Evolutionary conservation across 2,329 filamentous ascomycete genomes (phyloP).

Genomic region (Chaetomiaceae sp.): DNA sequence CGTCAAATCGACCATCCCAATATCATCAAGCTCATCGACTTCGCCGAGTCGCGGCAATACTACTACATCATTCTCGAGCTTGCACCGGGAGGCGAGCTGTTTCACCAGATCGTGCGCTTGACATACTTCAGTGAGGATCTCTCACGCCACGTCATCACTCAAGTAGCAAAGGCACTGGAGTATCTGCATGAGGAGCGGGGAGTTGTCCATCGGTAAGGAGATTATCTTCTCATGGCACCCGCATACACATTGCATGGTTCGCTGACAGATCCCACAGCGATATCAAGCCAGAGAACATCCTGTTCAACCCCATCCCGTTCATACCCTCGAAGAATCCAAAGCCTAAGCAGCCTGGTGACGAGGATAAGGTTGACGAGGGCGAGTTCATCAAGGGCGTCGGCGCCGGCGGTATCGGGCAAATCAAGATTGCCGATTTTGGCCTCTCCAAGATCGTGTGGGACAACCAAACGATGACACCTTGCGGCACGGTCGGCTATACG

Average conservation of each 20-base stretch:
- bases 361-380: conserved; percentile 95
- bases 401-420: conserved; percentile 82
- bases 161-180: conserved; percentile 90
- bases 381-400: conserved; percentile 81
- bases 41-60: conserved; percentile 88
- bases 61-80: conserved; percentile 97
- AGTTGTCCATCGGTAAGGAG: conserved; percentile 86
- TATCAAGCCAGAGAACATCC: conserved; percentile 96
- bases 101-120: conserved; percentile 96
- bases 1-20: conserved; percentile 93
- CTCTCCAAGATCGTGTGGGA: conserved; percentile 98
- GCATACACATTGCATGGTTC: not conserved
- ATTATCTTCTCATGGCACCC: not conserved
- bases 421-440: conserved; percentile 98
- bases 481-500: conserved; percentile 95
- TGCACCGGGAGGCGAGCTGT: conserved; percentile 90
- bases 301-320: conserved; percentile 84
- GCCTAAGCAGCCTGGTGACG: conserved; percentile 79
- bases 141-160: conserved; percentile 87
- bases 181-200: conserved; percentile 93
- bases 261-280: conserved; percentile 54
- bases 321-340: conserved; percentile 75
- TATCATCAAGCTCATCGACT: conserved; percentile 89
- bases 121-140: conserved; percentile 98
- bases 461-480: conserved; percentile 97